These are phyloP conservation scores for Eucalyptus urophylla DNA, from an alignment of 345 rosid genomes.

Conservation along the genomic window DNA sequence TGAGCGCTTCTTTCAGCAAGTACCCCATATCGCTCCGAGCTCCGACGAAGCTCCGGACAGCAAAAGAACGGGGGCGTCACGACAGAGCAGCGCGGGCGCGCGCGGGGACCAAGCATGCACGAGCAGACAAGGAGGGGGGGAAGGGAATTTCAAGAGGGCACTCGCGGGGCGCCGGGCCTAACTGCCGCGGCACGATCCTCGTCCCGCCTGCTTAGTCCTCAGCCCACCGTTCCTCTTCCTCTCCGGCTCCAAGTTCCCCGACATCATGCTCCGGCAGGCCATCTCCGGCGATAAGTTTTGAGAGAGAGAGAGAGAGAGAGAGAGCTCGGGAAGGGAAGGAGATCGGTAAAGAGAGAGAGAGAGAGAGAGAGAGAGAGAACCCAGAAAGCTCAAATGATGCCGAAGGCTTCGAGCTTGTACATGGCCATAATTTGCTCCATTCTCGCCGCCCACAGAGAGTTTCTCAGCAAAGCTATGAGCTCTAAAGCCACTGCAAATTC, in stretches of 20 bases:
- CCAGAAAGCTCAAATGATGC: not conserved
- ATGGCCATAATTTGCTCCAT: constrained; percentile 14
- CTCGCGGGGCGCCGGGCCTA: not conserved
- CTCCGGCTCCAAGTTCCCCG: constrained; percentile 32
- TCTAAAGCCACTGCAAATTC: not conserved
- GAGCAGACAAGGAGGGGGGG: not conserved
- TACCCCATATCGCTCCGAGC: constrained; percentile 40
- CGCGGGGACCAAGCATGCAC: not conserved
- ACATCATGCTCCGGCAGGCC: constrained; percentile 19
- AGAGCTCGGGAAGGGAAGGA: not conserved
- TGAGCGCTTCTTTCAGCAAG: constrained; percentile 67
- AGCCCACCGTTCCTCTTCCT: constrained; percentile 39
- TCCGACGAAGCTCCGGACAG: not conserved
- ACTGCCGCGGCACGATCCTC: constrained; percentile 50
- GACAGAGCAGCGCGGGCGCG: not conserved
- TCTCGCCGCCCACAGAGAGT: not conserved
- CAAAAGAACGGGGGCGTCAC: not conserved
- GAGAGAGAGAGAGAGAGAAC: not conserved
- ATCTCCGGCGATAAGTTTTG: not conserved
- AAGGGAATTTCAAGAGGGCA: not conserved
- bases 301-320: not conserved
- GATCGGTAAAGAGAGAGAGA: not conserved
- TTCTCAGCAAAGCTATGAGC: not conserved
- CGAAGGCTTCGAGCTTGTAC: constrained; percentile 11
- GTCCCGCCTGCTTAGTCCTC: constrained; percentile 42